Evolutionary conservation across 106 monocot species (phyloP), one percentile per base, ranked within the genome.

Genomic region (Hemerocallis citrina): DNA sequence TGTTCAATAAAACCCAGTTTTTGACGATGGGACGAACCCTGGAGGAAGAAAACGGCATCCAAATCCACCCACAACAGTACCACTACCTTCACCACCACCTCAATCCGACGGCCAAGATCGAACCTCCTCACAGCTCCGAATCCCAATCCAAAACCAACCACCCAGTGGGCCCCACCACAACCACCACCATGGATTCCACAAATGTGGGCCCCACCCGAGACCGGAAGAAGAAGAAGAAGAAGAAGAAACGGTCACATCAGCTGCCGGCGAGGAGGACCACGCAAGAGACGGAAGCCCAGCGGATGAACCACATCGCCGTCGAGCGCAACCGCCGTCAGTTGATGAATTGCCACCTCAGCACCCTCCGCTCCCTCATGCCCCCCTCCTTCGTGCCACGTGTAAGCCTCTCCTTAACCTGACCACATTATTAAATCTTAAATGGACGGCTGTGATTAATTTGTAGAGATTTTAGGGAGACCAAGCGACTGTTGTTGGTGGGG

Each of bases 271-370:
- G 69, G 11, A 85, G 74, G 75, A 81, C 73, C 55, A 38, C 69
- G 33, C 78, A 78, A 61, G 93, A 93, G 62, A 71, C 68, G 12
- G 89, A 95, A 69, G 83, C 54, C 75, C 89, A 95, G 74, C 55
- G 94, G 34, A 83, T 85, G 74, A 81, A 83, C 11, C 94, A 95
- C 74, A 95, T 95, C 47, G 78, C 76, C 8, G 89, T 95, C 16
- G 94, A 95, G 68, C 79, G 94, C 20, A 95, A 94, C 71, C 82
- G 94, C 14, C 81, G 94, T 4, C 72, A 74, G 9, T 78, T 89
- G 50, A 89, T 94, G 83, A 94, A 94, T 59, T 82, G 83, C 34
- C 86, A 94, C 48, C 82, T 94, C 42, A 57, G 55, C 52, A 41
- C 77, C 9, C 89, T 94, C 37, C 82, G 85, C 24, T 61, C 85